Conservation (phyloP, 306 rosid genomes). For the Ormosia emarginata region DNA sequence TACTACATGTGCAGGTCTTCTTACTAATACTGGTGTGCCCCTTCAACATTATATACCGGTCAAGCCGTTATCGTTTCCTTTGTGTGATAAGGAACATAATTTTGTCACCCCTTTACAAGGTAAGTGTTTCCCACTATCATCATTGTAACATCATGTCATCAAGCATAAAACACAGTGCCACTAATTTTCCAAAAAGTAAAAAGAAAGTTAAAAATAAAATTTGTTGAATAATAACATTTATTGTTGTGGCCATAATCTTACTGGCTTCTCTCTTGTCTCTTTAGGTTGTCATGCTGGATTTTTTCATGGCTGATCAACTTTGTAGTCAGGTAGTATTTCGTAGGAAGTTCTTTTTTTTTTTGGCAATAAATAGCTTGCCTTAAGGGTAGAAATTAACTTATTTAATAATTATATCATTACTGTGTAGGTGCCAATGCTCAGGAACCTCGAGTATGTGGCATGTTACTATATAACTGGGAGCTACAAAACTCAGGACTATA, state of each 20-base stretch:
- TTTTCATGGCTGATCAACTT: slow-evolving; percentile 99
- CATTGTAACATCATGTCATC: slow-evolving; percentile 5
- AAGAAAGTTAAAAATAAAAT: background rate
- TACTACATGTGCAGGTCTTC: slow-evolving; percentile 52
- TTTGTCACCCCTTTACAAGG: slow-evolving; percentile 95
- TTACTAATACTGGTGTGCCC: slow-evolving; percentile 71
- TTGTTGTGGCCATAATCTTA: slow-evolving; percentile 15
- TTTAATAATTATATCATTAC: background rate
- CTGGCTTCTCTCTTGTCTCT: slow-evolving; percentile 1
- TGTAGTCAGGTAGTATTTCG: slow-evolving; percentile 82
- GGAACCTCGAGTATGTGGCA: slow-evolving; percentile 79
- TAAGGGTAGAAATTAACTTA: background rate
- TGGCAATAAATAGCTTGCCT: background rate
- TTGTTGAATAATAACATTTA: background rate
- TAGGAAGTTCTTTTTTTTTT: background rate
- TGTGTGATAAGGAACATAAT: slow-evolving; percentile 81
- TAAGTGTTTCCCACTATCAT: slow-evolving; percentile 36
- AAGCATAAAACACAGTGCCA: slow-evolving; percentile 18
- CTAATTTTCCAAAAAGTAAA: slow-evolving; percentile 2
- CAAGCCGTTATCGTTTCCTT: slow-evolving; percentile 78
- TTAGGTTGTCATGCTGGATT: slow-evolving; percentile 98
- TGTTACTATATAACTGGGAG: slow-evolving; percentile 97
- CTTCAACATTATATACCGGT: slow-evolving; percentile 67
- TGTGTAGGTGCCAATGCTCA: slow-evolving; percentile 81
- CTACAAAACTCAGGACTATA: slow-evolving; percentile 87